Evolutionary conservation across 352 stramenopile genomes (phyloP).

Genomic region (Globisporangium perplexum): DNA sequence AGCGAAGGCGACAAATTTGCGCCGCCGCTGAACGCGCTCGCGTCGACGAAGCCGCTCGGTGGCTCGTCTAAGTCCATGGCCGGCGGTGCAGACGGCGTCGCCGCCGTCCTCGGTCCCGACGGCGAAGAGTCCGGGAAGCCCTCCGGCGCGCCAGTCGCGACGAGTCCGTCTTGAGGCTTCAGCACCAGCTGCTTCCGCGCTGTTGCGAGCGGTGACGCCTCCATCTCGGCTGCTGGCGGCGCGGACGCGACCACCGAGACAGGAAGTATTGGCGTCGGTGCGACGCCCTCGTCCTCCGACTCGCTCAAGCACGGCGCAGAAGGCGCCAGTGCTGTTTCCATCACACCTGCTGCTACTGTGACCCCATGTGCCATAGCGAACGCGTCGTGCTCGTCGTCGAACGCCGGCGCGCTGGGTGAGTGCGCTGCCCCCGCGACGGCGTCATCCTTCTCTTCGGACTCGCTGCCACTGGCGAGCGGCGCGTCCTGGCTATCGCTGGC

Average conservation of each 20-base stretch:
- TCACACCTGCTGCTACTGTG: neutral
- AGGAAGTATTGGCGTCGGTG: too few relatives aligned
- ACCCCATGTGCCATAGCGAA: neutral
- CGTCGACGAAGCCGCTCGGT: neutral
- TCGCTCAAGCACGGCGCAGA: conserved; percentile 37
- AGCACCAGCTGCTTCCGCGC: neutral
- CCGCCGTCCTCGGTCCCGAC: conserved; percentile 1
- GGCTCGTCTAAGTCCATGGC: conserved; percentile 4
- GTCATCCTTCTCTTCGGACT: neutral
- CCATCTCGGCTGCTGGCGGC: neutral
- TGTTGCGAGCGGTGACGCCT: neutral
- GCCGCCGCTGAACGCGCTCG: neutral
- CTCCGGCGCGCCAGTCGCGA: conserved; percentile 7
- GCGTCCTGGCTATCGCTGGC: neutral
- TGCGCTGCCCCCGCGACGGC: neutral
- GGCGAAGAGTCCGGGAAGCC: conserved; percentile 13
- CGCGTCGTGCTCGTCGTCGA: conserved; percentile 9
- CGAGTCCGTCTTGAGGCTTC: neutral
- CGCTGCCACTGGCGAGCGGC: too few relatives aligned
- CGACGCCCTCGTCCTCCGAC: conserved; percentile 27
- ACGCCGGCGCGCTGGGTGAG: conserved; percentile 9
- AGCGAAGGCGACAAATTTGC: conserved; percentile 5
- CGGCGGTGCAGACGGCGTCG: conserved; percentile 12
- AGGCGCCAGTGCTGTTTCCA: conserved; percentile 7
- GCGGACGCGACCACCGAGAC: neutral